phyloP scores from a whole-genome alignment of 257 asterid genomes.

The Solanum lignicaule region DNA sequence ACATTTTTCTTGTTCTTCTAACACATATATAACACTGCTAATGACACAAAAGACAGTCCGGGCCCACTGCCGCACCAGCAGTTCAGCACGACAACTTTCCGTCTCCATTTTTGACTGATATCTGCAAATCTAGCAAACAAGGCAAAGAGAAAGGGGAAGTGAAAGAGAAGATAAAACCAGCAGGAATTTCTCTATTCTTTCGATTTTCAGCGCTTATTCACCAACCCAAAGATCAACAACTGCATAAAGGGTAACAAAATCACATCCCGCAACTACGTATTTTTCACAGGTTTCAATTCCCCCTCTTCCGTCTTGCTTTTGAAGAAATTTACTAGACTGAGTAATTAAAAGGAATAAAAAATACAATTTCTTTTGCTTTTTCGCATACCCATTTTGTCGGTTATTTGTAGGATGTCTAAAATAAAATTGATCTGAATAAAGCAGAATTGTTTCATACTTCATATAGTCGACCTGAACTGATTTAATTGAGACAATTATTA shows the following conservation, averaged over 20 bases:
- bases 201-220: neutral
- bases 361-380: neutral
- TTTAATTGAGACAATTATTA: neutral
- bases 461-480: neutral
- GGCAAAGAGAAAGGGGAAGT: too few relatives aligned
- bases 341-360: neutral
- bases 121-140: neutral
- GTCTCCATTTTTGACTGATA: neutral
- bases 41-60: neutral
- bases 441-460: neutral
- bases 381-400: neutral
- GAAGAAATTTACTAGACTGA: neutral
- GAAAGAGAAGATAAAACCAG: neutral
- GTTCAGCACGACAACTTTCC: neutral
- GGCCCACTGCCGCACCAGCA: neutral
- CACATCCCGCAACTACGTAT: neutral
- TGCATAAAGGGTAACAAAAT: neutral
- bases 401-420: neutral
- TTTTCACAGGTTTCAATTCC: neutral
- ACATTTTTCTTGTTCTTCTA: rapidly evolving
- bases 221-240: neutral
- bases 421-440: neutral
- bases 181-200: neutral
- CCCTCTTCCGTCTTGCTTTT: neutral
- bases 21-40: neutral